Base-by-base conservation (phyloP, 345 rosid genomes). In the Capsella bursapastoris region DNA sequence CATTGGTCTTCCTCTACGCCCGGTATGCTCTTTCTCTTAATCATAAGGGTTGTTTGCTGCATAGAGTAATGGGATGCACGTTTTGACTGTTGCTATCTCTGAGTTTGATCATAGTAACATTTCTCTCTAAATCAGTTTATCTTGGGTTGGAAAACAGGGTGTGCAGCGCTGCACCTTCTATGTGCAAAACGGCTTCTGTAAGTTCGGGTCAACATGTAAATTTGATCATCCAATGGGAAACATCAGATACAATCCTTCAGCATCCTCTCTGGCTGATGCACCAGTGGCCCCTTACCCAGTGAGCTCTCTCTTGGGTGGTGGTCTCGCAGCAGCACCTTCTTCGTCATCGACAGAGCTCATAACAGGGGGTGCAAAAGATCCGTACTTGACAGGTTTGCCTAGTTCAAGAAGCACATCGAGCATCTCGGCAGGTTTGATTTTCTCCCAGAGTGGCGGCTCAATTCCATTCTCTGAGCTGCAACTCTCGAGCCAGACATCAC, bases 231-330 rank as follows among this genome's bases (percentile, higher is more conserved):
- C 97, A 49, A 63, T 89, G 80, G 91, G 85, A 77, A 68, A 85
- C 61, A 74, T 86, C 82, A 84, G 91, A 81, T 90, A 90, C 86
- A 92, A 89, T 74, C 90, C 95, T 41, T 92, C 98, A 9, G 91
- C 95, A 1, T 92, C 98, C 15, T 89, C 98, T 55, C 94, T 92
- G 15, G 72, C 87, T 64, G 98, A 92, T 69, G 83, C 86, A 80
- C 95, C 98, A 0, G 91, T 90, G 73, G 84, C 95, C 47, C 96
- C 98, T 8, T 92, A 88, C 69, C 95, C 91, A 27, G 91, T 90
- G 61, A 90, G 89, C 73, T 85, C 96, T 70, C 86, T 86, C 68
- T 71, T 89, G 3, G 90, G 88, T 40, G 90, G 88, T 35, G 84
- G 88, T 60, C 82, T 85, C 0, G 68, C 47, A 50, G 53, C 41